A percentile compares a stretch with the other conserved stretches of the same genome.
Evolutionary conservation across 495 filamentous ascomycete species (phyloP).

Genomic region (Polyplosphaeria fusca): DNA sequence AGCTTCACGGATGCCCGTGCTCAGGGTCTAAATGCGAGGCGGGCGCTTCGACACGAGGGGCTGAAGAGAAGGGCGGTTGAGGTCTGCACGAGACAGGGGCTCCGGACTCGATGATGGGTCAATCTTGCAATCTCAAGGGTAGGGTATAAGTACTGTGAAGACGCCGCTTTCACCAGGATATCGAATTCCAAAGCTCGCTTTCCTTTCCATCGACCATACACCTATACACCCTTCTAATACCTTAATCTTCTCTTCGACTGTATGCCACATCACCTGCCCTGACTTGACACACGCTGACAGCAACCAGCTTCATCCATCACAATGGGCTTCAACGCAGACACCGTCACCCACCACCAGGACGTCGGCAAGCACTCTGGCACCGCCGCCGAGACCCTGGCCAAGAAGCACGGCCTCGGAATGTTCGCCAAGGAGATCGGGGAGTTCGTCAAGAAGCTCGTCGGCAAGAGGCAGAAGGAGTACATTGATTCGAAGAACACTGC

Average conservation of each 20-base stretch:
- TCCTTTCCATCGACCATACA: not conserved
- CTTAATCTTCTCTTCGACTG: not conserved
- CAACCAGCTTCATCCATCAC: not conserved
- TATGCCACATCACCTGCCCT: not conserved
- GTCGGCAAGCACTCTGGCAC: conserved; percentile 15
- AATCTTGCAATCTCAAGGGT: no score
- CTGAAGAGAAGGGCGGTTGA: no score
- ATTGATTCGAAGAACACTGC: not conserved
- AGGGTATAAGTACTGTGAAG: no score
- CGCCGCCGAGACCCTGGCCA: conserved; percentile 11
- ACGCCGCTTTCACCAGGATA: not conserved
- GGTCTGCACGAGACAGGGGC: no score
- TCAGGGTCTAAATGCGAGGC: no score
- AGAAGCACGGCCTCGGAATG: conserved; percentile 1
- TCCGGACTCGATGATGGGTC: no score
- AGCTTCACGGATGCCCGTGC: no score
- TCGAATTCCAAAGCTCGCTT: not conserved
- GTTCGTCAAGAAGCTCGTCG: conserved; percentile 19
- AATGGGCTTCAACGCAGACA: conserved; percentile 13
- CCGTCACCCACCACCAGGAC: conserved; percentile 16
- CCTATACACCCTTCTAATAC: conserved; percentile 7
- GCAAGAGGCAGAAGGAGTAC: conserved; percentile 21
- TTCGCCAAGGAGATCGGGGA: conserved; percentile 22
- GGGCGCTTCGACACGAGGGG: no score
- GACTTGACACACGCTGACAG: not conserved